Base-by-base conservation (phyloP, 2,329 filamentous ascomycete genomes). In the Didymella glomerata region DNA sequence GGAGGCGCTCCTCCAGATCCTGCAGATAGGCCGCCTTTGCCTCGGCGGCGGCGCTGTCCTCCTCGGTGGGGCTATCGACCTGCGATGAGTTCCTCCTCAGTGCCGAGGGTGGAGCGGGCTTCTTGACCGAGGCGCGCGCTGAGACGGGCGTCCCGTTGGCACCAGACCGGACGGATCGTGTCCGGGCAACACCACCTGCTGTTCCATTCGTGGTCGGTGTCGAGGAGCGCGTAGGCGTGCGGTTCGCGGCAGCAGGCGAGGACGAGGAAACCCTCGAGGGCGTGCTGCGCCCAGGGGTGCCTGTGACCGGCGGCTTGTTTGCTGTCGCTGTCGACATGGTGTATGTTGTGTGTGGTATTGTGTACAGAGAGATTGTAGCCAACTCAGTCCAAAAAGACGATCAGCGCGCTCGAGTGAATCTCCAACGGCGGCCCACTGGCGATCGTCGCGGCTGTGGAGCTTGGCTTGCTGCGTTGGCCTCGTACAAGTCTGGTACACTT, bases 1-100 rank as follows among this genome's bases (percentile, higher is more conserved):
- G 86, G 49, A 97, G 83, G 57, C 92, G 88, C 65, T 92, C 88
- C 78, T 92, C 93, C 59, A 97, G 81, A 65, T 97, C 93, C 64
- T 96, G 91, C 58, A 97, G 84, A 56, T 91, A 84, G 16, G 91
- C 89, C 41, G 92, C 83, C 62, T 90, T 89, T 77, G 95, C 92
- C 18, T 91, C 92, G 67, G 90, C 88, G 62, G 88, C 88, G 50
- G 93, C 90, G 64, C 92, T 80, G 51, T 80, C 78, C 36, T 70
- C 57, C 22, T 57, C 58, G 40, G 54, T 48, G 9, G 53, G 73
- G 36, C 70, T 68, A 57, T 77, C 73, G 65, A 73, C 74, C 68
- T 71, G 74, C 67, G 71, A 72, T 56, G 71, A 65, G 63, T 63
- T 69, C 53, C 66, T 72, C 68, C 73, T 73, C 38, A 77, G 68